These are phyloP conservation scores for Colletotrichum theobromicola DNA, from an alignment of 2,329 filamentous ascomycete species.

Conservation along the genomic window DNA sequence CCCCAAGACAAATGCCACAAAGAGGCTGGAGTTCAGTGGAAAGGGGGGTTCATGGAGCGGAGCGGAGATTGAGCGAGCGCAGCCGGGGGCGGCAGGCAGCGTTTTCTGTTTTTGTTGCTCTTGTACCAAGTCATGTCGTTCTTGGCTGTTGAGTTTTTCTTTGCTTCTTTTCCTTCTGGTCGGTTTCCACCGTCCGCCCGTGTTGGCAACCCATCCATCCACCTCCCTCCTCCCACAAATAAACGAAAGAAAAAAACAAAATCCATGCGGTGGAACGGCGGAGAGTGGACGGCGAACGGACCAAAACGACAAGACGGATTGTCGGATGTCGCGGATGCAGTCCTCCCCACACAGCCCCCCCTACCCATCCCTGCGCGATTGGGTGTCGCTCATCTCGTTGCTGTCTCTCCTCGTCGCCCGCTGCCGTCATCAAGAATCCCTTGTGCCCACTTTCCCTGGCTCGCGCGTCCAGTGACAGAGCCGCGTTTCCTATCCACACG, in stretches of 20 bases:
- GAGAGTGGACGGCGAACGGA: background rate
- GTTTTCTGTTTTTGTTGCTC: background rate
- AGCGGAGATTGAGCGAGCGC: background rate
- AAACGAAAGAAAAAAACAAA: background rate
- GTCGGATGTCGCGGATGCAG: slow-evolving; percentile 19
- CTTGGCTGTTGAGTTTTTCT: background rate
- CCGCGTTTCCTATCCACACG: slow-evolving; percentile 1
- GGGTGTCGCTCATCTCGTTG: background rate
- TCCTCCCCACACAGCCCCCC: background rate
- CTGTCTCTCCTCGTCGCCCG: background rate
- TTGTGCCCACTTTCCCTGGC: background rate
- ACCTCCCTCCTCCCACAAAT: background rate
- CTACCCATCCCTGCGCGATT: background rate
- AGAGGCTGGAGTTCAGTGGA: background rate
- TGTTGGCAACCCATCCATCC: background rate
- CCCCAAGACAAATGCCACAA: background rate
- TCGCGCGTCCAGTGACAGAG: slow-evolving; percentile 1
- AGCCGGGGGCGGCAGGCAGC: background rate
- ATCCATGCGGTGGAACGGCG: background rate
- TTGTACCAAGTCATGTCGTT: background rate
- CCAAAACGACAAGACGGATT: slow-evolving; percentile 12
- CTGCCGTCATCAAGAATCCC: slow-evolving; percentile 10
- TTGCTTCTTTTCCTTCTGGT: background rate
- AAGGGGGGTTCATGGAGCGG: background rate
- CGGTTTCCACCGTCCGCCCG: background rate